These are phyloP conservation scores for Saccharum hybrid DNA, from an alignment of 202 grass and related monocot species.

Conservation along the genomic window DNA sequence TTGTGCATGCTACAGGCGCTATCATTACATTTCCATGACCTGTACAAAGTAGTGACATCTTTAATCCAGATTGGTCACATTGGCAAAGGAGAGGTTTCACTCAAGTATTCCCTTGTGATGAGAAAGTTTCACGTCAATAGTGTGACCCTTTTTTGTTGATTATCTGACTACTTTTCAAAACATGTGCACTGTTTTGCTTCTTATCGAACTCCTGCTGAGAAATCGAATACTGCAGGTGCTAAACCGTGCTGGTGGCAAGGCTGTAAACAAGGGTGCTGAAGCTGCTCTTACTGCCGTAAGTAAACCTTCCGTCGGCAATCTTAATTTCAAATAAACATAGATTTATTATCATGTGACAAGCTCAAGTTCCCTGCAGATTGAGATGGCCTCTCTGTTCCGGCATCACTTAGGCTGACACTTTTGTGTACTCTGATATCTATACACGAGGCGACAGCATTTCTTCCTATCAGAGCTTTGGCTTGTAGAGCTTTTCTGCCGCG, in stretches of 20 bases:
- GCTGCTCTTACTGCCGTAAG: constrained; percentile 94
- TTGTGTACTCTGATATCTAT: background rate
- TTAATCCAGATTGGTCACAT: background rate
- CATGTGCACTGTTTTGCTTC: background rate
- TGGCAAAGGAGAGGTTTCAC: background rate
- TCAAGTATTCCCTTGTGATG: background rate
- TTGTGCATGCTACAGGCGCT: constrained; percentile 4
- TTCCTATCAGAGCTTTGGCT: background rate
- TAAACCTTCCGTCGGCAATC: constrained; percentile 4
- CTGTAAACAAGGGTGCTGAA: constrained; percentile 96
- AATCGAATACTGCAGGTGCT: constrained; percentile 61
- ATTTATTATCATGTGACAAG: background rate
- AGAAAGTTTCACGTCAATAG: background rate
- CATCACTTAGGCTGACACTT: constrained; percentile 61
- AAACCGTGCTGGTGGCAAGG: constrained; percentile 92
- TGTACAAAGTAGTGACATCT: background rate
- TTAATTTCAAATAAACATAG: background rate
- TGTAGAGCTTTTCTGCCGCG: background rate
- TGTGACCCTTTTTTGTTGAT: background rate
- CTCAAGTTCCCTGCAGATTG: constrained; percentile 49
- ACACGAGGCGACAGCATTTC: background rate
- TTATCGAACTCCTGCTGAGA: background rate
- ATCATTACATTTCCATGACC: constrained; percentile 1
- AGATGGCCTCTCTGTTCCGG: constrained; percentile 81
- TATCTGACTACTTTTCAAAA: background rate